Conservation (phyloP, 371 early-diverging fungal species). For the Mortierella sp. region DNA sequence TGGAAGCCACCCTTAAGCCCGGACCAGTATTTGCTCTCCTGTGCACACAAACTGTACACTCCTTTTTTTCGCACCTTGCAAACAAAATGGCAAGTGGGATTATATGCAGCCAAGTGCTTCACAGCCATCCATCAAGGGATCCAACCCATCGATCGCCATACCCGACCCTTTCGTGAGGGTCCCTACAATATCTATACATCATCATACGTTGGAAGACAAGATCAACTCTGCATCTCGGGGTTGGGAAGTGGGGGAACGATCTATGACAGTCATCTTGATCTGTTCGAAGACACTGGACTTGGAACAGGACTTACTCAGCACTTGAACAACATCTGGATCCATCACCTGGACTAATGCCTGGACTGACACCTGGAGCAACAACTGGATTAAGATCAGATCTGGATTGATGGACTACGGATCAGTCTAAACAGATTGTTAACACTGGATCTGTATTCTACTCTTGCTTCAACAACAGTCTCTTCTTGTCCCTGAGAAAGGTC, state of each 20-base stretch:
- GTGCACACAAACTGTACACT: constrained; percentile 18
- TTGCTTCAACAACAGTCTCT: constrained; percentile 71
- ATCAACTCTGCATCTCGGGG: neutral
- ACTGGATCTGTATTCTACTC: constrained; percentile 5
- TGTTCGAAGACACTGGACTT: neutral
- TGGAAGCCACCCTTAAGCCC: neutral
- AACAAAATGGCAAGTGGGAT: constrained; percentile 46
- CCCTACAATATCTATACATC: neutral
- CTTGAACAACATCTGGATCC: no score
- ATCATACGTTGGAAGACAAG: neutral
- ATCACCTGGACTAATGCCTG: no score
- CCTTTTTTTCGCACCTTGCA: constrained; percentile 43
- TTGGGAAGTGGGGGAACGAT: no score
- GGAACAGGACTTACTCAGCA: no score
- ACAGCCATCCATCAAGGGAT: constrained; percentile 32
- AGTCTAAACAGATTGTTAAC: constrained; percentile 24
- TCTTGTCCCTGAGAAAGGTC: constrained; percentile 87
- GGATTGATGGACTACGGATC: constrained; percentile 1
- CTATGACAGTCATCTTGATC: neutral
- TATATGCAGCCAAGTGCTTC: constrained; percentile 1
- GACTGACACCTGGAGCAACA: no score
- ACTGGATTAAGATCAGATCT: constrained; percentile 1
- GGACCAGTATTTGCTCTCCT: no score
- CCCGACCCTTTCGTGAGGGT: constrained; percentile 1
- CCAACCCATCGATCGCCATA: constrained; percentile 21